A percentile compares a stretch with the other conserved stretches of the same genome.
phyloP scores from a whole-genome alignment of 768 basidiomycete species.

The Tulasnella sp. region DNA sequence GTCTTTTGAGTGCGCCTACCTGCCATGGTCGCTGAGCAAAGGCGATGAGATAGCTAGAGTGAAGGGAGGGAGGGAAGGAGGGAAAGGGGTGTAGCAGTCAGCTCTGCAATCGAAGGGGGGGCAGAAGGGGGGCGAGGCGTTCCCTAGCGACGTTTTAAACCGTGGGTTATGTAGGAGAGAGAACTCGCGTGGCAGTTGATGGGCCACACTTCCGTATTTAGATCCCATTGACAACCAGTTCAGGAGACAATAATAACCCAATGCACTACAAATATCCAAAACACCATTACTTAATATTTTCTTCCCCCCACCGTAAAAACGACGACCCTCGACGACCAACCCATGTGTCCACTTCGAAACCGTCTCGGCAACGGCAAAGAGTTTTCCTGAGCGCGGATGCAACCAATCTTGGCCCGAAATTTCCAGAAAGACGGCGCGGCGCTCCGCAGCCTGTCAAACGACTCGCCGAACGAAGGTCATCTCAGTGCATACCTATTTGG shows the following conservation, averaged over 20 bases:
- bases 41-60: constrained; percentile 7
- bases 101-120: not conserved
- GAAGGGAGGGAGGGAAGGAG: constrained; percentile 22
- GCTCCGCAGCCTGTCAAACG: not conserved
- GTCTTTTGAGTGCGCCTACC: constrained; percentile 40
- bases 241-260: not conserved
- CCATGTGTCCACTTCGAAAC: not conserved
- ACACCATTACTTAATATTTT: not conserved
- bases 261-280: not conserved
- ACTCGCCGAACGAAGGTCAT: not conserved
- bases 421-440: not conserved
- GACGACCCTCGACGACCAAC: not conserved
- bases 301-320: not conserved
- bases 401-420: not conserved
- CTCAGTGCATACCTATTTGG: constrained; percentile 4
- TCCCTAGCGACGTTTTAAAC: not conserved
- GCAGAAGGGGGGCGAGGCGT: not conserved
- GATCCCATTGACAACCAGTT: not conserved
- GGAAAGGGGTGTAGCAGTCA: constrained; percentile 30
- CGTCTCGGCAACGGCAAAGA: not conserved
- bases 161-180: not conserved
- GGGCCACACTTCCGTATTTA: not conserved
- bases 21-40: constrained; percentile 43
- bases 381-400: not conserved
- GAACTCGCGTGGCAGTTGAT: not conserved